Evolutionary conservation across 169 alveolate species (phyloP), one percentile per base, ranked within the genome.

Genomic region (Babesia divergens): DNA sequence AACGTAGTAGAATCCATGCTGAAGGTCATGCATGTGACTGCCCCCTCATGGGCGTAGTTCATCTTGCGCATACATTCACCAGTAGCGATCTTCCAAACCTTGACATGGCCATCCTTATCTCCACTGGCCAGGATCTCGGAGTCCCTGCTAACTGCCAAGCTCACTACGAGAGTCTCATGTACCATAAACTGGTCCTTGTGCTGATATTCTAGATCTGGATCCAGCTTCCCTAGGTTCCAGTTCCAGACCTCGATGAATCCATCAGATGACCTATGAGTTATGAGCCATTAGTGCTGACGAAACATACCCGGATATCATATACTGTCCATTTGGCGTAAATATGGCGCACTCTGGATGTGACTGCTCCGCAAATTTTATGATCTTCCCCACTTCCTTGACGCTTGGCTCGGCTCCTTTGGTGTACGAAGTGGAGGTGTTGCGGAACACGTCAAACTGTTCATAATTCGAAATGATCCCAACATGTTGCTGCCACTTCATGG

Each of bases 181-280:
- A 88, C 64, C 96, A 92, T 92, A 51, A 90, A 65, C 52, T 76
- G 83, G 69, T 90, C 93, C 49, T 90, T 84, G 13, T 74, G 53
- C 58, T 92, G 96, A 79, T 89, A 92, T 34, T 24, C 62, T 59
- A 92, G 72, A 18, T 92, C 94, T 47, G 75, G 85, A 66, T 89
- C 85, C 47, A 92, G 77, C 32, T 62, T 54, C 20, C 93, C 96
- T 18, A 84, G 56, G 52, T 44, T 64, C 90, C 92, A 87, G 69
- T 89, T 86, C 96, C 96, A 92, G 49, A 92, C 91, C 65, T 92
- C 96, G 44, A 92, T 90, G 68, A 92, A 89, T 1, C 96, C 96
- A 64, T 92, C 96, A 38, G 91, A 82, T 3, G 95, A 85, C 38
- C 86, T 76, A 37, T 29, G 24, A 13, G 3, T 14, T 16, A 5